phyloP scores from a whole-genome alignment of 2,329 filamentous ascomycete species.

The Fusarium agapanthi region DNA sequence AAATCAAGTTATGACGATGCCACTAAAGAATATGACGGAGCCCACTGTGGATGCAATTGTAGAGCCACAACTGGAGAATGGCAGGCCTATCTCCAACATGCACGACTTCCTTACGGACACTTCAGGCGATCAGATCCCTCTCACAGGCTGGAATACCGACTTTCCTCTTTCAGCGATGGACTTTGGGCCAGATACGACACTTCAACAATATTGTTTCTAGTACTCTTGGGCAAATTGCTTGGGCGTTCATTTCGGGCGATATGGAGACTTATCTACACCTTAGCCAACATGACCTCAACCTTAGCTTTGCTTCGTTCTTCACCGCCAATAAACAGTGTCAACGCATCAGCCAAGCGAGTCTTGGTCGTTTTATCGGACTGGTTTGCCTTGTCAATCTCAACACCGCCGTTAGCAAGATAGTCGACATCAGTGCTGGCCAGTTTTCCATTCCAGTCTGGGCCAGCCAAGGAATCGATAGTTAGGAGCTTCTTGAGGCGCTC shows the following conservation, averaged over 20 bases:
- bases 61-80: not conserved
- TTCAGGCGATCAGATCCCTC: not conserved
- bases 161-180: not conserved
- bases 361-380: constrained; percentile 49
- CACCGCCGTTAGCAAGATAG: constrained; percentile 57
- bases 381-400: constrained; percentile 53
- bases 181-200: not conserved
- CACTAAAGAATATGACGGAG: not conserved
- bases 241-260: not conserved
- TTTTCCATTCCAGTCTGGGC: constrained; percentile 50
- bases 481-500: constrained; percentile 48
- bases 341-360: constrained; percentile 50
- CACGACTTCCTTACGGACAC: not conserved
- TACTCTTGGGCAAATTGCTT: accelerated
- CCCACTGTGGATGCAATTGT: accelerated
- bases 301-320: constrained; percentile 50
- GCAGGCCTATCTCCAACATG: not conserved
- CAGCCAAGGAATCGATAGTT: constrained; percentile 51
- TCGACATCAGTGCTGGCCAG: constrained; percentile 52
- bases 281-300: constrained; percentile 44
- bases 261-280: not conserved
- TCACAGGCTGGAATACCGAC: not conserved
- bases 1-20: not conserved
- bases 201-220: not conserved
- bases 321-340: constrained; percentile 52